These are phyloP conservation scores for Cercospora berteroae DNA, from an alignment of 2,329 filamentous ascomycete genomes.

Conservation along the genomic window DNA sequence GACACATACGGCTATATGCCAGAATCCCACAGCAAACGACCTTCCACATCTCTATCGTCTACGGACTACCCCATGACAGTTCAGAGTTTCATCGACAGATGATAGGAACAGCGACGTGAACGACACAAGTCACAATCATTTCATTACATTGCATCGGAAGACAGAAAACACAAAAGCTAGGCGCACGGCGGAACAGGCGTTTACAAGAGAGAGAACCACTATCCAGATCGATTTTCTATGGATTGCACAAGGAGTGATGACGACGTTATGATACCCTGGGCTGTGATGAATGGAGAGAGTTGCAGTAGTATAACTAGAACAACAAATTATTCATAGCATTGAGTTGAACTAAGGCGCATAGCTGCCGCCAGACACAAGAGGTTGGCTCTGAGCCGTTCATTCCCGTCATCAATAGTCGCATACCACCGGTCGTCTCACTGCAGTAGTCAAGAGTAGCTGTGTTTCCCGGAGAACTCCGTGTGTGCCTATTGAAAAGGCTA, in stretches of 20 bases:
- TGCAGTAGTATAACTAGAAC: not conserved
- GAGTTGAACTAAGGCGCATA: not conserved
- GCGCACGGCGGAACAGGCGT: not conserved
- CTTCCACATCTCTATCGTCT: not conserved
- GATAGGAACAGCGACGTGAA: not conserved
- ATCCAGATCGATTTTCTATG: not conserved
- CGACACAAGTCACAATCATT: not conserved
- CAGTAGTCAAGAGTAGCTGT: not conserved
- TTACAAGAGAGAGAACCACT: not conserved
- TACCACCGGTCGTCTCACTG: not conserved
- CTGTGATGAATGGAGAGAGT: not conserved
- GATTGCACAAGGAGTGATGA: not conserved
- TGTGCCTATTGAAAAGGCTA: not conserved
- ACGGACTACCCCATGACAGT: conserved; percentile 10
- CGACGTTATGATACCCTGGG: conserved; percentile 19
- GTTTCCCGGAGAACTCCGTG: not conserved
- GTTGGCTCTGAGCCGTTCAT: not conserved
- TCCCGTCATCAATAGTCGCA: not conserved
- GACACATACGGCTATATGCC: conserved; percentile 21
- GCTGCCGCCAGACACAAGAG: not conserved
- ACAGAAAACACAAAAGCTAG: not conserved
- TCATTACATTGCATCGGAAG: not conserved
- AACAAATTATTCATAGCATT: not conserved
- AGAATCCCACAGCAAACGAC: conserved; percentile 2
- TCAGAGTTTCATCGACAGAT: conserved; percentile 23